These are phyloP conservation scores for Glebionis coronaria DNA, from an alignment of 129 eudicot species.

Conservation along the genomic window DNA sequence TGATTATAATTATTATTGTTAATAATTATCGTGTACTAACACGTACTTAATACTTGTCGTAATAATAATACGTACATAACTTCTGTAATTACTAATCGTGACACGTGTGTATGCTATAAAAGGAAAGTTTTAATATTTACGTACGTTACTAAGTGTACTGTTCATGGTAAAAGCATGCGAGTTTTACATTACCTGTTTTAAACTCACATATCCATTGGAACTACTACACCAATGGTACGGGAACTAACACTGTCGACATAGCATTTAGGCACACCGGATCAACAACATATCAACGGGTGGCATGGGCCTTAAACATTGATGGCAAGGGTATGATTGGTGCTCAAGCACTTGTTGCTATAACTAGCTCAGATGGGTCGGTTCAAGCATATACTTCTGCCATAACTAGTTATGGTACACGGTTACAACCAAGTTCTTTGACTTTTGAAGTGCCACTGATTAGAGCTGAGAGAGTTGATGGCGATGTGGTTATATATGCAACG, in stretches of 20 bases:
- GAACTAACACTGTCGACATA: constrained; percentile 46
- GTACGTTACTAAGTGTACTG: too few species aligned
- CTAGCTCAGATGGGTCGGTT: constrained; percentile 32
- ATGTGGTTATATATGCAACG: constrained; percentile 50
- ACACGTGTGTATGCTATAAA: too few species aligned
- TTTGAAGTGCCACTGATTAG: constrained; percentile 36
- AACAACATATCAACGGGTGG: constrained; percentile 46
- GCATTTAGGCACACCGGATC: constrained; percentile 47
- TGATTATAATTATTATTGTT: too few species aligned
- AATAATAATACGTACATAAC: too few species aligned
- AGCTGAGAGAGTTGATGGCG: constrained; percentile 23
- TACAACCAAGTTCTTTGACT: constrained; percentile 34
- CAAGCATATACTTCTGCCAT: constrained; percentile 41
- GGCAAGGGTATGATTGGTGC: constrained; percentile 39
- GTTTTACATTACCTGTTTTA: too few species aligned
- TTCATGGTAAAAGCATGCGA: too few species aligned
- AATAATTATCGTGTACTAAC: too few species aligned
- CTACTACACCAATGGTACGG: constrained; percentile 37
- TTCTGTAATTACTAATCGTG: too few species aligned
- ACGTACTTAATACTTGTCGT: too few species aligned
- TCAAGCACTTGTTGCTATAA: constrained; percentile 47
- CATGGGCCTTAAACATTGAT: constrained; percentile 50
- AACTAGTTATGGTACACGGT: not conserved
- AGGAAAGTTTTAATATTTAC: too few species aligned
- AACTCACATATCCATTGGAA: constrained; percentile 33